Conservation (phyloP, 768 basidiomycete species). For the Hypholoma fasciculare region DNA sequence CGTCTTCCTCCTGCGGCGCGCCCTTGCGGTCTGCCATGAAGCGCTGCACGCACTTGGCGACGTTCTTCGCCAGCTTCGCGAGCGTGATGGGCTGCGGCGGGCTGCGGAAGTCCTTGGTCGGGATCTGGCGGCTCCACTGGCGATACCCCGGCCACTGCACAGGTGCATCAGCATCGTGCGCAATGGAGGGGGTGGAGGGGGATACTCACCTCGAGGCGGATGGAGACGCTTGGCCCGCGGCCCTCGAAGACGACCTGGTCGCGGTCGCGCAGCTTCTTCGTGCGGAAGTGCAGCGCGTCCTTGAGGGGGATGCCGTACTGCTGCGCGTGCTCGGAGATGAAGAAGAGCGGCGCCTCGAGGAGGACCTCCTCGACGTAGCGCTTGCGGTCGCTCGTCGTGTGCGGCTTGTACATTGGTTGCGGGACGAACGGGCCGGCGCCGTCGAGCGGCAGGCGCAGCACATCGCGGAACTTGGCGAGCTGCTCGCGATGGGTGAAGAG, state of each 20-base stretch:
- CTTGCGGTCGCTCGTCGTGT: slow-evolving; percentile 73
- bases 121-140: slow-evolving; percentile 80
- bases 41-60: slow-evolving; percentile 73
- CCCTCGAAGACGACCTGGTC: slow-evolving; percentile 70
- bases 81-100: slow-evolving; percentile 78
- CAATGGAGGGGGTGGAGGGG: background rate
- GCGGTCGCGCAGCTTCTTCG: slow-evolving; percentile 52
- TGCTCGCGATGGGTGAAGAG: slow-evolving; percentile 46
- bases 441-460: slow-evolving; percentile 33
- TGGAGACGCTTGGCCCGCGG: slow-evolving; percentile 79
- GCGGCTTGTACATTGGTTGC: slow-evolving; percentile 72
- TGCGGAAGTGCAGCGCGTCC: slow-evolving; percentile 64
- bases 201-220: slow-evolving; percentile 64
- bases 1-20: slow-evolving; percentile 56
- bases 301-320: slow-evolving; percentile 63
- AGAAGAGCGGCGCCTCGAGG: slow-evolving; percentile 65
- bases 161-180: slow-evolving; percentile 6
- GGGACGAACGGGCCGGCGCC: slow-evolving; percentile 57
- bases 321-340: slow-evolving; percentile 49
- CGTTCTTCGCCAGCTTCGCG: slow-evolving; percentile 75
- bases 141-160: slow-evolving; percentile 78
- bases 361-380: slow-evolving; percentile 75
- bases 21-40: slow-evolving; percentile 47
- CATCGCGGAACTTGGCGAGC: slow-evolving; percentile 43
- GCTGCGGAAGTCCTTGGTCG: slow-evolving; percentile 77